These are phyloP conservation scores for Eimeria acervulina DNA, from an alignment of 169 alveolate genomes.

Conservation along the genomic window DNA sequence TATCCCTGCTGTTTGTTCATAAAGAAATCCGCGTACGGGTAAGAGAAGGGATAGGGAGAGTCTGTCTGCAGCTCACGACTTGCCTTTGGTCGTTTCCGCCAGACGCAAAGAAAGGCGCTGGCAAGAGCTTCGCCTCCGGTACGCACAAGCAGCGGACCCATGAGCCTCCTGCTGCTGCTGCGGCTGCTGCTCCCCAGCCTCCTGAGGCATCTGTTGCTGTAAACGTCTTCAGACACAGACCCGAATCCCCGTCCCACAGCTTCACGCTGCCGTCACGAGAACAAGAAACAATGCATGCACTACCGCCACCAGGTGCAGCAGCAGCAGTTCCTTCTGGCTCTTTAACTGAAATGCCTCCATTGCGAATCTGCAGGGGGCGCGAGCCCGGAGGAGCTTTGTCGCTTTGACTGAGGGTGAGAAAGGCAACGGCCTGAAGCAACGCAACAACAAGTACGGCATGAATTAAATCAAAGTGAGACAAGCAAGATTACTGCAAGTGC, in stretches of 20 bases:
- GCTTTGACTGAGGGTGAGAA: background rate
- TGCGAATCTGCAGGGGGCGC: slow-evolving; percentile 23
- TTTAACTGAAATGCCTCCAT: background rate
- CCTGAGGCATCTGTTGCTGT: slow-evolving; percentile 22
- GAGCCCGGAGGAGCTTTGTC: background rate
- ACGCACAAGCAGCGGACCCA: slow-evolving; percentile 68
- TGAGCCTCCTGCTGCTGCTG: slow-evolving; percentile 39
- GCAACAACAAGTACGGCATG: background rate
- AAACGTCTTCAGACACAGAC: slow-evolving; percentile 60
- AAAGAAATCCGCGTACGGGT: too few relatives aligned
- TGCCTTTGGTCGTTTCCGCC: slow-evolving; percentile 77
- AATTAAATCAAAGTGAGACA: too few relatives aligned
- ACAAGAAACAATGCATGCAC: slow-evolving; percentile 51
- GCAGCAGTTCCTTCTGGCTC: background rate
- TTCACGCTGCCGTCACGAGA: slow-evolving; percentile 73
- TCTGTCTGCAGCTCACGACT: background rate
- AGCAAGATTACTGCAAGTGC: background rate
- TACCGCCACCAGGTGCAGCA: background rate
- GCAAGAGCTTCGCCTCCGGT: slow-evolving; percentile 36
- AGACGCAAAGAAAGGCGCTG: slow-evolving; percentile 65
- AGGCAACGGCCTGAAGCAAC: slow-evolving; percentile 29
- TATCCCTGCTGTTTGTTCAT: background rate
- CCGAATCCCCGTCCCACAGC: slow-evolving; percentile 60
- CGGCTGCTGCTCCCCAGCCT: slow-evolving; percentile 14
- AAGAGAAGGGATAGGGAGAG: too few relatives aligned